Evolutionary conservation across 2,329 filamentous ascomycete genomes (phyloP), one percentile per base, ranked within the genome.

Genomic region (Bipolaris bicolor): DNA sequence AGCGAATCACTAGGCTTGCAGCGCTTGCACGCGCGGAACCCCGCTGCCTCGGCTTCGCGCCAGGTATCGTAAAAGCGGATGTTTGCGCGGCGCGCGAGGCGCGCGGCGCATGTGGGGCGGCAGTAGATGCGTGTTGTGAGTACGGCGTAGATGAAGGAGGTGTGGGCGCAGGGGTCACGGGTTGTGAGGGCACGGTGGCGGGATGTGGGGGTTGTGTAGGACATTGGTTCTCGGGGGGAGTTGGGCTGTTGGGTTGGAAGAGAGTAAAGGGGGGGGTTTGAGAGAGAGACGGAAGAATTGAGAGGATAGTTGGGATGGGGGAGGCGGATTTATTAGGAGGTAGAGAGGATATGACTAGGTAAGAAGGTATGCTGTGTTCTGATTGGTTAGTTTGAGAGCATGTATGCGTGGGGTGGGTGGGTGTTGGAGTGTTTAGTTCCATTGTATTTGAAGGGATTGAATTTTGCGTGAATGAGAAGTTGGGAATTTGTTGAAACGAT

Each of bases 121-220:
- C 86, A 88, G 73, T 86, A 88, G 49, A 85, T 84, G 43, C 76
- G 78, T 3, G 84, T 86, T 0, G 82, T 83, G 51, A 78, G 77
- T n/a, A 86, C 83, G 16, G 76, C 79, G 74, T 86, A 86, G 60
- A 86, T 77, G 71, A 86, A 86, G 29, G 74, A 65, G 3, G 72
- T 72, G 49, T 79, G 77, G 18, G 79, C 78, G 18, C 73, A 69
- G 33, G 77, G 51, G 58, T 83, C 78, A 47, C 82, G 79, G 52
- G 70, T 74, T 45, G 76, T 72, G 41, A 83, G 73, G 55, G 82
- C 82, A 34, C 68, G 69, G 74, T 73, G 77, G 11, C 76, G 75
- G 33, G 67, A 60, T 18, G 65, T 57, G 15, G 74, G 68, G 22
- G 74, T 77, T 13, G 45, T 60, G 61, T 68, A n/a, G n/a, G n/a